Conservation (phyloP, 192 early-diverging fungal species). For the Podila clonocystis region DNA sequence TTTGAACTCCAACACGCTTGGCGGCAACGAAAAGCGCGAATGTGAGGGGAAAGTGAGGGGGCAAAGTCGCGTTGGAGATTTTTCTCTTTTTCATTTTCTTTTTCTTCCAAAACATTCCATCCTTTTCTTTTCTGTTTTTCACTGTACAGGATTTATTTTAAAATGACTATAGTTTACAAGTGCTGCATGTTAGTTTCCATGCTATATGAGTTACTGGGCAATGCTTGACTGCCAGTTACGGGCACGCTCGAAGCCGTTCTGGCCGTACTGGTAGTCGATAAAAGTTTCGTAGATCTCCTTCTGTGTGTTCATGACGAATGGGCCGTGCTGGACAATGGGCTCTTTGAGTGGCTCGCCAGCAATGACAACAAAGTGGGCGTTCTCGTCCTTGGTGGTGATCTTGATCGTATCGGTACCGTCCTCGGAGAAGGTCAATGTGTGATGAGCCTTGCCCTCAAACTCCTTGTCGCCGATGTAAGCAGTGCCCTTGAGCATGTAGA, state of each 20-base stretch:
- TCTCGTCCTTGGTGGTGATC: slow-evolving; percentile 28
- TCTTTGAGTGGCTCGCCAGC: slow-evolving; percentile 58
- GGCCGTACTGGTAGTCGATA: slow-evolving; percentile 63
- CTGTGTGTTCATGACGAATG: slow-evolving; percentile 71
- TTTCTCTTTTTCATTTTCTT: no score
- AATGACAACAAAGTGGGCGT: slow-evolving; percentile 30
- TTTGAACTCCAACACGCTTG: background rate
- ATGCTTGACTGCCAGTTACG: slow-evolving; percentile 55
- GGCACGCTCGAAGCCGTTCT: slow-evolving; percentile 74
- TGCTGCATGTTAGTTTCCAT: no score
- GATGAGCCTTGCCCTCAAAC: no score
- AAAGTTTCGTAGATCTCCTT: slow-evolving; percentile 63
- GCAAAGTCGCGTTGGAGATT: no score
- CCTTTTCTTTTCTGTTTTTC: no score
- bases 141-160: no score
- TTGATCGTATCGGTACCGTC: slow-evolving; percentile 4
- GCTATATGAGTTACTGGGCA: background rate
- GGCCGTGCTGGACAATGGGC: slow-evolving; percentile 64
- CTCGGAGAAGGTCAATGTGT: no score
- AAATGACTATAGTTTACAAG: no score
- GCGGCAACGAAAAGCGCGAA: no score
- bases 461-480: slow-evolving; percentile 17
- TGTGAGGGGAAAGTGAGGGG: no score
- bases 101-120: no score
- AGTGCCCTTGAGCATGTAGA: slow-evolving; percentile 21